Evolutionary conservation across 2,329 filamentous ascomycete genomes (phyloP), one percentile per base, ranked within the genome.

Genomic region (Clarireedia homoeocarpa): DNA sequence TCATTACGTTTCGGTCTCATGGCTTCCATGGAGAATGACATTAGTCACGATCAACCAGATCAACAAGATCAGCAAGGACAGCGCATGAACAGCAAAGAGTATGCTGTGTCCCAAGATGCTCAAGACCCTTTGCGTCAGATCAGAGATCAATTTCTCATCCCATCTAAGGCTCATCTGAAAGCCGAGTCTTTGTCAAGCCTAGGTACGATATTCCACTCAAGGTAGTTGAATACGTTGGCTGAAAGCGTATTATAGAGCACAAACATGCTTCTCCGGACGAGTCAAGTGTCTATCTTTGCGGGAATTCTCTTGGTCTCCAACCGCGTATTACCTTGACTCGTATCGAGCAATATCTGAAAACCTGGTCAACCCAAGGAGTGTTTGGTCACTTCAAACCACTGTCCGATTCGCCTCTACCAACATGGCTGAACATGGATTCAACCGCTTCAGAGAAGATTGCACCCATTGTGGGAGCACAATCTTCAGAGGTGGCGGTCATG

Each of bases 251-350:
- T 36, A 27, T 45, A 63, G 63, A 56, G 49, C 61, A 60, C 45
- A 51, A 52, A 64, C 60, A 59, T 51, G 50, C 58, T 9, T 57
- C 59, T 49, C 59, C 61, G 58, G 49, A 49, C 56, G 63, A 65
- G 46, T 45, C 57, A 14, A 60, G 55, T 40, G 83, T 86, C 58
- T 92, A 92, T 66, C 77, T 92, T 44, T 91, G 87, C 66, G 88
- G 88, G 40, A 91, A 91, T 70, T 91, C 87, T 0, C 76, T 92
- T 4, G 88, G 88, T 24, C 75, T 90, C 15, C 88, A 91, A 67
- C 88, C 88, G 46, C 80, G 77, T 59, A 75, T 78, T 55, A 87
- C 84, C 1, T 75, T 77, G 40, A 75, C 77, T 40, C 85, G 88
- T 57, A 77, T 91, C 64, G 75, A 82, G 57, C 78, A 83, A 53